Conservation (phyloP, 805 yeast genomes). For the Cyberlindnera veronae region DNA sequence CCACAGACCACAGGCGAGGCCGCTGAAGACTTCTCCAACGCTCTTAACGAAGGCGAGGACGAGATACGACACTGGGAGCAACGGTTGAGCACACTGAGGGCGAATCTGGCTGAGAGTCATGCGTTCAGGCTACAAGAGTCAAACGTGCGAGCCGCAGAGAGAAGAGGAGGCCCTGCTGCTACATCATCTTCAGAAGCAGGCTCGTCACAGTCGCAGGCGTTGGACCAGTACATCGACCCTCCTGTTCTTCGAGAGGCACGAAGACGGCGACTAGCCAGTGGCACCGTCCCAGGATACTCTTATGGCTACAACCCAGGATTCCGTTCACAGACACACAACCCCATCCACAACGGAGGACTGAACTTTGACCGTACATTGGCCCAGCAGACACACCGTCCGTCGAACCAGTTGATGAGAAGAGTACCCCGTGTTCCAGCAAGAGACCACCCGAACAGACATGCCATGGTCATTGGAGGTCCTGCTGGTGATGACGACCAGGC, state of each 20-base stretch:
- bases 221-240: not conserved
- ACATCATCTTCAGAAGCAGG: not conserved
- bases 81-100: not conserved
- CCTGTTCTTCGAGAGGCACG: not conserved
- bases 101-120: not conserved
- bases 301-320: not conserved
- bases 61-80: not conserved
- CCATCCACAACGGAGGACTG: not conserved
- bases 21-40: not conserved
- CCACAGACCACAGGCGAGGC: not conserved
- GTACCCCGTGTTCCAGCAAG: conserved; percentile 1
- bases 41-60: not conserved
- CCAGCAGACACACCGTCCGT: not conserved
- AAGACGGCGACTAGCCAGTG: not conserved
- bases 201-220: not conserved
- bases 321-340: not conserved
- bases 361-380: not conserved
- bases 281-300: not conserved
- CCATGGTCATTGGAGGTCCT: conserved; percentile 1
- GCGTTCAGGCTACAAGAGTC: too few species aligned
- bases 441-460: conserved; percentile 7
- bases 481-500: too few species aligned
- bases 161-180: not conserved
- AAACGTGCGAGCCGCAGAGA: too few species aligned
- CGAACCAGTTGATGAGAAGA: not conserved